Evolutionary conservation across 305 asterid species (phyloP).

Genomic region (Fraxinus xanthoxyloides): DNA sequence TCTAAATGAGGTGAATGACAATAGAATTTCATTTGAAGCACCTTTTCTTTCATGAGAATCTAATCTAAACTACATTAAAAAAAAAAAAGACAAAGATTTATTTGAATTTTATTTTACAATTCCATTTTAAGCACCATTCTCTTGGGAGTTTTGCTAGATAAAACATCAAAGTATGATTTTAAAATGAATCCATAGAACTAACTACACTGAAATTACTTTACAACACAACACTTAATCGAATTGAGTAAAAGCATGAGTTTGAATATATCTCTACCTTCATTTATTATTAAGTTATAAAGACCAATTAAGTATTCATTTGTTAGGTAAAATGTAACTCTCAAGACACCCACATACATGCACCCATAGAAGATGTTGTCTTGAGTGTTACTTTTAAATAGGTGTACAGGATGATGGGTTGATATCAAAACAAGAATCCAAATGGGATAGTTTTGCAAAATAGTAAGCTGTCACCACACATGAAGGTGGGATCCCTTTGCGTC

Average conservation of each 20-base stretch:
- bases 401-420: constrained; percentile 27
- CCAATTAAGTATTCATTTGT: not conserved
- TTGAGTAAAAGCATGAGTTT: not conserved
- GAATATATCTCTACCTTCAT: not conserved
- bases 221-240: not conserved
- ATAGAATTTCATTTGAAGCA: not conserved
- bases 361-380: constrained; percentile 5
- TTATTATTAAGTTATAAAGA: not conserved
- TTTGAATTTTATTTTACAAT: not conserved
- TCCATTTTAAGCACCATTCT: not conserved
- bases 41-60: not conserved
- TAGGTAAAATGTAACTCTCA: not conserved
- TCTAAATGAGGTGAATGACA: not conserved
- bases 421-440: constrained; percentile 21
- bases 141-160: not conserved
- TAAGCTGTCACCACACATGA: constrained; percentile 21
- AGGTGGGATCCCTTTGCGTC: constrained; percentile 16
- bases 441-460: not conserved
- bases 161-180: not conserved
- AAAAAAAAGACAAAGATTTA: not conserved
- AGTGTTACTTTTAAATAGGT: constrained; percentile 28
- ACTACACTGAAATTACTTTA: not conserved
- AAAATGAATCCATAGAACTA: not conserved
- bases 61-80: not conserved
- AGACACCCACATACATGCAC: not conserved